Base-by-base conservation (phyloP, 768 basidiomycete genomes). In the Scleroderma bovista region DNA sequence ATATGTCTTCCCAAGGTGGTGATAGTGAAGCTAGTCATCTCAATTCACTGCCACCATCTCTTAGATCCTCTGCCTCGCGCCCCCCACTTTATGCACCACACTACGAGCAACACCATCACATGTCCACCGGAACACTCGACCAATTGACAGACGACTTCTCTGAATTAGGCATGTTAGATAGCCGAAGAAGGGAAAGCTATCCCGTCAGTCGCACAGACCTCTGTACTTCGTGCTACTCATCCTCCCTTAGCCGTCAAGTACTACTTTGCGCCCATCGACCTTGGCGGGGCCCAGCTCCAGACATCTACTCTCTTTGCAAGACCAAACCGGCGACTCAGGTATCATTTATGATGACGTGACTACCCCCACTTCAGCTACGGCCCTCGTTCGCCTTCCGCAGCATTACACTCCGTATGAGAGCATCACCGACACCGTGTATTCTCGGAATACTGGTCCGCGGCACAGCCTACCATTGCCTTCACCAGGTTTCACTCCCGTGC, bases 41-140 rank as follows among this genome's bases (percentile, higher is more conserved):
- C 29, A 80, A 84, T 58, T 74, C 77, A 42, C 60, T 83, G 20
- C 81, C 86, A 3, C 75, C 83, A 3, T 79, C 83, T 6, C 60
- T 89, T 32, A 72, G 81, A 37, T 69, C 78, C 17, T 86, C 87
- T 6, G 79, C 69, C 56, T 84, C 86, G 19, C 68, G 78, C 41
- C 79, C 79, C 10, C 83, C 88, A 56, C 69, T 90, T 17, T 93
- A 93, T 60, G 78, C 78, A 33, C 80, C 87, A 0, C 80, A 81
- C 1, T 92, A 92, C 58, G 86, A 89, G 52, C 76, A 75, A 44
- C 69, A 73, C 33, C 72, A 67, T 54, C 65, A 66, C 26, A 51
- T 60, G 20, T 61, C 74, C 16, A 9, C 19, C 13, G 24, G 41
- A 15, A 69, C 75, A 1, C 62, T 83, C 22, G 84, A 84, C 53